Evolutionary conservation across 225 moss, liverwort and hornwort species (phyloP).

Genomic region (Lunularia cruciata): DNA sequence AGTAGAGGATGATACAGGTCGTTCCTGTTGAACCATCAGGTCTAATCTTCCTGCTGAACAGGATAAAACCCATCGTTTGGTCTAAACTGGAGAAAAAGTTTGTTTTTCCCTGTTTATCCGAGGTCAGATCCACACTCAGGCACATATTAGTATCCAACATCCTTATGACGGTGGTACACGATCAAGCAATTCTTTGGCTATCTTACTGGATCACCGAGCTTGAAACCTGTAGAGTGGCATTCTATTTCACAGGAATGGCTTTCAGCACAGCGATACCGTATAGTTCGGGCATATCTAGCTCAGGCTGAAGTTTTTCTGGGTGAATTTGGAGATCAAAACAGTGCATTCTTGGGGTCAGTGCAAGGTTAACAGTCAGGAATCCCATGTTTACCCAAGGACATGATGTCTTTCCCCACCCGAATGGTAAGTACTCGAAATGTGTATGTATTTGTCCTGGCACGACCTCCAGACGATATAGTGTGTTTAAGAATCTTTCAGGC

Average conservation of each 20-base stretch:
- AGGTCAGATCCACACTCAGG: no score
- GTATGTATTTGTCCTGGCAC: background rate
- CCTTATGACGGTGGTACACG: no score
- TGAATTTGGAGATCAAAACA: background rate
- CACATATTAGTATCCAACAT: no score
- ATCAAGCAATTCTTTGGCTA: background rate
- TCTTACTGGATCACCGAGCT: no score
- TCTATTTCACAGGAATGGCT: background rate
- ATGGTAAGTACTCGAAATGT: background rate
- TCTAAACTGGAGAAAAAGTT: no score
- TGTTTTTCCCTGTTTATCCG: no score
- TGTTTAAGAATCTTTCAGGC: slow-evolving; percentile 20
- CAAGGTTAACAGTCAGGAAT: background rate
- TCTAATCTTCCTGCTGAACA: no score
- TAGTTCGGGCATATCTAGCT: background rate
- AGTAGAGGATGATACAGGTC: no score
- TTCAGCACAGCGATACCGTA: background rate
- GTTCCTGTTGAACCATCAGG: no score
- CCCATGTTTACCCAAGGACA: slow-evolving; percentile 12
- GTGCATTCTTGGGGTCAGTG: background rate
- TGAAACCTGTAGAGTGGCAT: background rate
- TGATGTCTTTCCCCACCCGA: background rate
- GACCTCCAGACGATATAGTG: background rate
- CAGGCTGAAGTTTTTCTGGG: background rate
- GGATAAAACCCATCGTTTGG: no score